Evolutionary conservation across 2,329 filamentous ascomycete species (phyloP).

Genomic region (Leptographium flavum): DNA sequence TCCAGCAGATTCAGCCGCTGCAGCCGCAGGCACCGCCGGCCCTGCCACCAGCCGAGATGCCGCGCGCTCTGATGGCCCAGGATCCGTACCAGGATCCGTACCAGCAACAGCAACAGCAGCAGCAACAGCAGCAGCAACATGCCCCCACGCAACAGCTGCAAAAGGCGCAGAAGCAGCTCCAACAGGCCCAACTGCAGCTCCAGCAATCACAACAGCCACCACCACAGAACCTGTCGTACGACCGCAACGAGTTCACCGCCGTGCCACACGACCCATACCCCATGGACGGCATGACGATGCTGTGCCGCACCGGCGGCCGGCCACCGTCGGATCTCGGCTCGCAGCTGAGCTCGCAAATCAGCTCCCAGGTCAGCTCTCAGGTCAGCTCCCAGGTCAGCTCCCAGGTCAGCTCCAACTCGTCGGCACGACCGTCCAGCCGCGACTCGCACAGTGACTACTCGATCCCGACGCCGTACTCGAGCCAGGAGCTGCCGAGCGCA

Average conservation of each 20-base stretch:
- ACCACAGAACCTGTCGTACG: constrained; percentile 21
- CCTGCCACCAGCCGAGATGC: not conserved
- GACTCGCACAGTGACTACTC: constrained; percentile 88
- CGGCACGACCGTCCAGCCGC: constrained; percentile 64
- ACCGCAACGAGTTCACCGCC: constrained; percentile 45
- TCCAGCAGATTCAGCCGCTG: not conserved
- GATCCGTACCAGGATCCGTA: not conserved
- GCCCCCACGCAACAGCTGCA: not conserved
- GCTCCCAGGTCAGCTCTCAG: constrained; percentile 40
- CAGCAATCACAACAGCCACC: constrained; percentile 14
- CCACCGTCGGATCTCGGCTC: constrained; percentile 22
- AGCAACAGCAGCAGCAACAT: not conserved
- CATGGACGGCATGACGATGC: constrained; percentile 92
- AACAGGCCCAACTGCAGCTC: constrained; percentile 11
- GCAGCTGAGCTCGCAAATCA: constrained; percentile 23
- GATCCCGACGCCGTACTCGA: constrained; percentile 77
- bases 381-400: constrained; percentile 38
- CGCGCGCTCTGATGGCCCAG: not conserved
- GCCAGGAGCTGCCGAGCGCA: constrained; percentile 62
- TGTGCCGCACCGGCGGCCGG: constrained; percentile 51
- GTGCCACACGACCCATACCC: constrained; percentile 91
- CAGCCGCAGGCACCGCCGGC: not conserved
- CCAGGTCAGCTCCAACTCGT: constrained; percentile 29
- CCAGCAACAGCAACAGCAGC: not conserved
- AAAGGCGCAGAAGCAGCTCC: constrained; percentile 11